phyloP scores from a whole-genome alignment of 108 stramenopile genomes.

The Nannochloropsis granulata region DNA sequence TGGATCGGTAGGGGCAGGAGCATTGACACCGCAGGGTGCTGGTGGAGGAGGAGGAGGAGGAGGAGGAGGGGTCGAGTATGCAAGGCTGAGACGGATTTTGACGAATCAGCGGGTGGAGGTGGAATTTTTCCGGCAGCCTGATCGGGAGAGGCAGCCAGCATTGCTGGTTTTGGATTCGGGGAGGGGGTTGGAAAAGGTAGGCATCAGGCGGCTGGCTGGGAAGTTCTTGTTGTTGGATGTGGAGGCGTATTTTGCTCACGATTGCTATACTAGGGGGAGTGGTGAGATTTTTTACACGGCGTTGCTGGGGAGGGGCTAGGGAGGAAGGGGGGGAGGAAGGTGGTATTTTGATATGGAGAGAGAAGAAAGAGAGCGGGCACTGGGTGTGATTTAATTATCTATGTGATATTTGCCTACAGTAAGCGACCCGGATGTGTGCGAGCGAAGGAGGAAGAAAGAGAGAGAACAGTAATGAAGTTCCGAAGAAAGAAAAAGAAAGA shows the following conservation, averaged over 20 bases:
- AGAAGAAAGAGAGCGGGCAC: not conserved
- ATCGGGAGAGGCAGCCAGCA: not conserved
- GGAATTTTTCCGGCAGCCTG: not conserved
- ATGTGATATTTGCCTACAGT: too few relatives aligned
- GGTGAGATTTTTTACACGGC: not conserved
- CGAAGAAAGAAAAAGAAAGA: not conserved
- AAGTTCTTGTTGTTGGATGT: not conserved
- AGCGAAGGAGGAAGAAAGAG: not conserved
- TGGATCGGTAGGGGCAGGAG: not conserved
- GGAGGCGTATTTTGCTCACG: not conserved
- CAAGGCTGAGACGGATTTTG: not conserved
- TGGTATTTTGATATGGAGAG: not conserved
- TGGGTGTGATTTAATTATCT: not conserved
- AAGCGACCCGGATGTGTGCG: too few relatives aligned
- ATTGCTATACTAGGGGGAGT: not conserved
- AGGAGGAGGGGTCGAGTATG: not conserved
- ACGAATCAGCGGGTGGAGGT: not conserved
- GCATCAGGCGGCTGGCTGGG: not conserved
- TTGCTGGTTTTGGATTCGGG: not conserved
- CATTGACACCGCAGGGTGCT: not conserved
- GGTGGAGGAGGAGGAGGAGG: too few relatives aligned
- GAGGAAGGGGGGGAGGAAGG: not conserved
- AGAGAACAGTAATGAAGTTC: not conserved
- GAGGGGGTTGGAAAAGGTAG: not conserved
- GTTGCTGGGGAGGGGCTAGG: not conserved